Evolutionary conservation across 495 filamentous ascomycete genomes (phyloP), one percentile per base, ranked within the genome.

Genomic region (Opeltia flavorubescens): DNA sequence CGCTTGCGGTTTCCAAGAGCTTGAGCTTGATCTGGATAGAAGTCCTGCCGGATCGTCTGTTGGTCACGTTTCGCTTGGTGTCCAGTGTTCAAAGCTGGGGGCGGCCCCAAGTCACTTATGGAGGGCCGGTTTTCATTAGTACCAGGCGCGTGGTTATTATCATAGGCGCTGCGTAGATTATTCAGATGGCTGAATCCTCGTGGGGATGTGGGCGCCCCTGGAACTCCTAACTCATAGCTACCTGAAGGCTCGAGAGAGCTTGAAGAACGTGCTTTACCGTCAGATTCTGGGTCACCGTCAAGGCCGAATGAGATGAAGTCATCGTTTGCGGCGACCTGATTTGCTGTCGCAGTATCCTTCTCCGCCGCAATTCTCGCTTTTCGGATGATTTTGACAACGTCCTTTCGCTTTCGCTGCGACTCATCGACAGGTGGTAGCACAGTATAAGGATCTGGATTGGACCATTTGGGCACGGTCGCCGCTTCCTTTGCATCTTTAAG

Each of bases 401-500:
- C 85, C 51, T 82, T 78, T 59, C 79, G 83, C 55, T 86, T 86
- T 15, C 67, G 66, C 30, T 73, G 69, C 33, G 57, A 69, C 52
- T 73, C 76, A 54, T 83, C 80, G 0, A 77, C 71, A 5, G 85
- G 84, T 5, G 88, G 88, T 6, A 91, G 65, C 2, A 70, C 80
- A 3, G 84, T 91, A 63, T 94, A 95, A 0, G 86, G 86, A 62
- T 95, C 88, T 3, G 88, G 86, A 54, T 95, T 95, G 1, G 86
- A 94, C 88, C 88, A 95, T 60, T 80, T 83, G 0, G 86, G 86
- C 2, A 61, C 47, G 50, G 56, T 62, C 50, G 69, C 53, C 36
- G 68, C 69, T 23, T 70, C 62, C 8, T 35, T 52, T 11, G 59
- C 55, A 11, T 62, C 50, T n/a, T 75, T 66, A 0, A 57, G n/a